Evolutionary conservation across 2,329 filamentous ascomycete species (phyloP).

Genomic region (Aureobasidium sp.): DNA sequence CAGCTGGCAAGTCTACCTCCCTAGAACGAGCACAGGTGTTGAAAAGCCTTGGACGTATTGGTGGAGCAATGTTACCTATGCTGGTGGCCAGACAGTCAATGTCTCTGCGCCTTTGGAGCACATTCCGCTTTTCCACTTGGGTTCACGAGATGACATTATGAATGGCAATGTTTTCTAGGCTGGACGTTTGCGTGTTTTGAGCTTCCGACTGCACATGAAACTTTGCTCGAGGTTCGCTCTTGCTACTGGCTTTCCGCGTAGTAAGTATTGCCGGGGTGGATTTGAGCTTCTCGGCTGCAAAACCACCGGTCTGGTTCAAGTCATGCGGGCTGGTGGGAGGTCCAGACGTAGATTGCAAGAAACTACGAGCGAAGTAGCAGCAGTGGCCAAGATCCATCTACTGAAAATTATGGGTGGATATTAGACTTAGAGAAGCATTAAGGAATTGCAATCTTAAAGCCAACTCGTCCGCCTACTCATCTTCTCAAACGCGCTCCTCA

Average conservation of each 20-base stretch:
- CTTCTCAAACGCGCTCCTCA: neutral
- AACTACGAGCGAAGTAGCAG: too few species aligned
- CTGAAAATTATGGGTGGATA: too few species aligned
- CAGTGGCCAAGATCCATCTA: too few species aligned
- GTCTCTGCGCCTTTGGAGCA: slow-evolving; percentile 27
- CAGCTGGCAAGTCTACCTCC: slow-evolving; percentile 34
- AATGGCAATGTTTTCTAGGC: slow-evolving; percentile 23
- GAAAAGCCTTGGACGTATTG: slow-evolving; percentile 34
- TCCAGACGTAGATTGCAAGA: too few species aligned
- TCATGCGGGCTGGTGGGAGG: too few species aligned
- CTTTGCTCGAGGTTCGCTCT: too few species aligned
- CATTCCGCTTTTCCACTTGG: slow-evolving; percentile 27
- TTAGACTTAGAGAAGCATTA: too few species aligned
- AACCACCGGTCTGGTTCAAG: too few species aligned
- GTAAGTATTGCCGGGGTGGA: too few species aligned
- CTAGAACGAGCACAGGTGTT: slow-evolving; percentile 21
- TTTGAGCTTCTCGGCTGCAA: too few species aligned
- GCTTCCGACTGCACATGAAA: too few species aligned
- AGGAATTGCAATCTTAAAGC: neutral
- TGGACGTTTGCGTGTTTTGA: neutral
- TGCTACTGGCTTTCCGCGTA: too few species aligned
- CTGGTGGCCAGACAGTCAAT: slow-evolving; percentile 30
- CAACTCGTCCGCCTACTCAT: slow-evolving; percentile 6
- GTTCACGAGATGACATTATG: slow-evolving; percentile 23
- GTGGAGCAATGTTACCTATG: slow-evolving; percentile 36